Conservation (phyloP, 148 eudicot species). For the Amaranthus palmeri region DNA sequence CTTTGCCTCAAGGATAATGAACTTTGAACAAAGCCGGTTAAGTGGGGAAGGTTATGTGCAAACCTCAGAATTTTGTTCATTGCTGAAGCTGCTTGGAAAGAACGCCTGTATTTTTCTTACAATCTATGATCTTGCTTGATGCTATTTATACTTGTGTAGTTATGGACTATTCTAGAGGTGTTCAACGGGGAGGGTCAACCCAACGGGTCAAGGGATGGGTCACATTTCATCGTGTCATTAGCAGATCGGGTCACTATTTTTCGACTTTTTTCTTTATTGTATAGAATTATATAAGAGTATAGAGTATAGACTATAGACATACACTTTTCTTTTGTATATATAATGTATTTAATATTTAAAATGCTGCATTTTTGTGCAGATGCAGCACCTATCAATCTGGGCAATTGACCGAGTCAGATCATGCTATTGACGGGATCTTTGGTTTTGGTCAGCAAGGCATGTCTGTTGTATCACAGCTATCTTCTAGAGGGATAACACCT, state of each 20-base stretch:
- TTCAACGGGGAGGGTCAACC: too few species aligned
- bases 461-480: conserved; percentile 83
- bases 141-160: neutral
- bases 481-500: conserved; percentile 82
- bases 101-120: neutral
- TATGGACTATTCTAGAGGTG: too few species aligned
- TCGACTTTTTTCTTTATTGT: too few species aligned
- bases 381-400: conserved; percentile 91
- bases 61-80: too few species aligned
- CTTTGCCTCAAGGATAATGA: neutral
- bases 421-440: conserved; percentile 93
- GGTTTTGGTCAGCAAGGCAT: conserved; percentile 88
- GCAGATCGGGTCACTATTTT: too few species aligned
- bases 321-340: neutral
- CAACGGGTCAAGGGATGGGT: too few species aligned
- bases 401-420: conserved; percentile 70
- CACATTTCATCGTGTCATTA: too few species aligned
- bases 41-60: too few species aligned
- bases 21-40: neutral
- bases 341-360: neutral
- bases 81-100: too few species aligned
- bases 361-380: conserved; percentile 33
- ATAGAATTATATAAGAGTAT: too few species aligned
- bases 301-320: too few species aligned
- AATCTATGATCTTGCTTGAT: neutral